Evolutionary conservation across 495 filamentous ascomycete species (phyloP).

Genomic region (Daldinia childiae): DNA sequence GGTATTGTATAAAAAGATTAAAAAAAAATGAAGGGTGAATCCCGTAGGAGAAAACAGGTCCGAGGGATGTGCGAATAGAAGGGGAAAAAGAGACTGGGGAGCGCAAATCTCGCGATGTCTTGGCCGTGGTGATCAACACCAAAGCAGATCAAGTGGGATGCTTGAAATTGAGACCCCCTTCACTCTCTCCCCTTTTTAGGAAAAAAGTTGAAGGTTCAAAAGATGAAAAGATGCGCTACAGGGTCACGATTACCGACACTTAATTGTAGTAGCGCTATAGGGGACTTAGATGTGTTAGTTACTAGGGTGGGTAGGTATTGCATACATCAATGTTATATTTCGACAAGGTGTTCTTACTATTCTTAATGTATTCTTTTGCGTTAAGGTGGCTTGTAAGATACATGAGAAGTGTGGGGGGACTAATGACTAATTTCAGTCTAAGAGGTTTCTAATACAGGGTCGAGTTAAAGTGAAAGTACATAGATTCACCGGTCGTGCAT

Average conservation of each 20-base stretch:
- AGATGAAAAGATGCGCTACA: conserved; percentile 23
- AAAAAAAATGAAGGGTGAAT: not conserved
- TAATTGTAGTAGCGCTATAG: conserved; percentile 19
- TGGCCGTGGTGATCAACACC: conserved; percentile 42
- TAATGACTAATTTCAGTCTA: conserved; percentile 9
- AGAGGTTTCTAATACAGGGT: conserved; percentile 8
- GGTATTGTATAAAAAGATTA: not conserved
- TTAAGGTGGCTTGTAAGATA: not conserved
- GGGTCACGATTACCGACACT: conserved; percentile 22
- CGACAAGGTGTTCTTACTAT: conserved; percentile 12
- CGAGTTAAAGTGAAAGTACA: not conserved
- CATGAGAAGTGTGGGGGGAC: conserved; percentile 12
- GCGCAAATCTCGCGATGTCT: conserved; percentile 40
- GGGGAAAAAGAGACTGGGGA: conserved; percentile 22
- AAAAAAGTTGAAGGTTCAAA: conserved; percentile 39
- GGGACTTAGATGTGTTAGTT: conserved; percentile 13
- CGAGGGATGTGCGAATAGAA: conserved; percentile 8
- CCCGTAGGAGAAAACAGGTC: not conserved
- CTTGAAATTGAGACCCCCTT: conserved; percentile 38
- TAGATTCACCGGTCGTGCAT: not conserved
- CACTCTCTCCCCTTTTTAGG: conserved; percentile 25
- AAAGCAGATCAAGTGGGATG: conserved; percentile 29
- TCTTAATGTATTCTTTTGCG: conserved; percentile 1
- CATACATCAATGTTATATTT: conserved; percentile 11
- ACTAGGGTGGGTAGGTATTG: conserved; percentile 13